These are phyloP conservation scores for Russula lepida DNA, from an alignment of 768 basidiomycete species.

Conservation along the genomic window DNA sequence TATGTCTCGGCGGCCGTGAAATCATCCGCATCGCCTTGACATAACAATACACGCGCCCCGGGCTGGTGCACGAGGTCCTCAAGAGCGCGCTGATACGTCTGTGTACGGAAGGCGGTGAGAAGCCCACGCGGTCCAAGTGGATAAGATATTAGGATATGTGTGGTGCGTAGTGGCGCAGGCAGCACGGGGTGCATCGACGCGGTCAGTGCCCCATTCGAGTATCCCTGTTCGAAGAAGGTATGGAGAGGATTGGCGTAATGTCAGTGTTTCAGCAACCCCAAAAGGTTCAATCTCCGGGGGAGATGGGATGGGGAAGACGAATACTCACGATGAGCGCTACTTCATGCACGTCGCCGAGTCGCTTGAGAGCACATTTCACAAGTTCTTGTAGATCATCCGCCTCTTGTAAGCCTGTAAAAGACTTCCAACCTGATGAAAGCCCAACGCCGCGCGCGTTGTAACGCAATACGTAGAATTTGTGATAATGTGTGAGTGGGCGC, in stretches of 20 bases:
- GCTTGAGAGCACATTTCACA: constrained; percentile 44
- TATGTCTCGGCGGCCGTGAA: constrained; percentile 56
- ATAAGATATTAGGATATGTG: constrained; percentile 68
- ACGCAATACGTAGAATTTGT: constrained; percentile 50
- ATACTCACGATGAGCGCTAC: constrained; percentile 55
- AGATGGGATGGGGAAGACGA: not conserved
- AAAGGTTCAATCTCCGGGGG: not conserved
- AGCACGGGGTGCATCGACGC: constrained; percentile 56
- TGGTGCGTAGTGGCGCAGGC: constrained; percentile 41
- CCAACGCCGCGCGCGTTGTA: constrained; percentile 80
- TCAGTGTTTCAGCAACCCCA: not conserved
- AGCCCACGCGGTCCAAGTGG: constrained; percentile 59
- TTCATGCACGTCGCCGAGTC: constrained; percentile 36
- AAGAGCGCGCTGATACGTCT: constrained; percentile 45
- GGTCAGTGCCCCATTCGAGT: constrained; percentile 74
- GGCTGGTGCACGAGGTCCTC: constrained; percentile 40
- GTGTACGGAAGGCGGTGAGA: constrained; percentile 60
- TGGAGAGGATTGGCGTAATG: not conserved
- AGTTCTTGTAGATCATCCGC: constrained; percentile 60
- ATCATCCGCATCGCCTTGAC: constrained; percentile 64
- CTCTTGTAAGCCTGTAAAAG: constrained; percentile 65
- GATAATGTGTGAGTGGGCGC: constrained; percentile 33
- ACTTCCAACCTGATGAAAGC: constrained; percentile 60
- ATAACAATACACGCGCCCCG: constrained; percentile 45
- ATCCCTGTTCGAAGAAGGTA: constrained; percentile 46